phyloP scores from a whole-genome alignment of 495 filamentous ascomycete genomes.

The Amniculicola lignicola region DNA sequence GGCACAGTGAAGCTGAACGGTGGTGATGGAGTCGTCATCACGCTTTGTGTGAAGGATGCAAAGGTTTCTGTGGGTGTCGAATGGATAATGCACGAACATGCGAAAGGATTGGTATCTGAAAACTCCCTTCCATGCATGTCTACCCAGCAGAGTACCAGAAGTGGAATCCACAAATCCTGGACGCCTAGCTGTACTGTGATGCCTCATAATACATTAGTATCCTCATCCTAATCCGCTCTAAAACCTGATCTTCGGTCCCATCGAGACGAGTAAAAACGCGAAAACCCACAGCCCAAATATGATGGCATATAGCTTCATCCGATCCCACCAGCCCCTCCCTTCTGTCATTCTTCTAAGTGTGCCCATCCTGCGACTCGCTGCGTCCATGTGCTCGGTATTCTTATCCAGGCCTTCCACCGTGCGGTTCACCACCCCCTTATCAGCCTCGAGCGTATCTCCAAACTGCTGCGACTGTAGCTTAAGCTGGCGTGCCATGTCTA shows the following conservation, averaged over 20 bases:
- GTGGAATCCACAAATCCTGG: too few relatives aligned
- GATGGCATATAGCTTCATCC: slow-evolving; percentile 78
- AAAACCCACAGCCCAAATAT: slow-evolving; percentile 76
- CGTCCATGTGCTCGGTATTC: slow-evolving; percentile 70
- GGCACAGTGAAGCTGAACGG: too few relatives aligned
- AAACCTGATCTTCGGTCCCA: slow-evolving; percentile 82
- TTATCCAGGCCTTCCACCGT: slow-evolving; percentile 72
- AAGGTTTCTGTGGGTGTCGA: too few relatives aligned
- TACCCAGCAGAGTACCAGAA: too few relatives aligned
- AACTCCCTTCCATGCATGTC: too few relatives aligned
- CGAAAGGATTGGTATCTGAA: too few relatives aligned
- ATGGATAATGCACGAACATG: too few relatives aligned
- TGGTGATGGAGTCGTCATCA: too few relatives aligned
- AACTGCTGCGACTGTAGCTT: slow-evolving; percentile 72
- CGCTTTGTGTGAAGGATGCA: too few relatives aligned
- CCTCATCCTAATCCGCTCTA: too few relatives aligned
- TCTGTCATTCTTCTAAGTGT: slow-evolving; percentile 70
- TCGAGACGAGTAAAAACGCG: slow-evolving; percentile 70
- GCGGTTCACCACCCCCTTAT: slow-evolving; percentile 63
- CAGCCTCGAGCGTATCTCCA: slow-evolving; percentile 64
- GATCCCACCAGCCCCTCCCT: slow-evolving; percentile 81
- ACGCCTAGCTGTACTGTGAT: too few relatives aligned
- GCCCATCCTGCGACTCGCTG: slow-evolving; percentile 70
- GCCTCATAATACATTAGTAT: too few relatives aligned
- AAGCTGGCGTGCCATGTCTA: slow-evolving; percentile 71